Evolutionary conservation across 768 basidiomycete genomes (phyloP).

Genomic region (Mrakia gelida): DNA sequence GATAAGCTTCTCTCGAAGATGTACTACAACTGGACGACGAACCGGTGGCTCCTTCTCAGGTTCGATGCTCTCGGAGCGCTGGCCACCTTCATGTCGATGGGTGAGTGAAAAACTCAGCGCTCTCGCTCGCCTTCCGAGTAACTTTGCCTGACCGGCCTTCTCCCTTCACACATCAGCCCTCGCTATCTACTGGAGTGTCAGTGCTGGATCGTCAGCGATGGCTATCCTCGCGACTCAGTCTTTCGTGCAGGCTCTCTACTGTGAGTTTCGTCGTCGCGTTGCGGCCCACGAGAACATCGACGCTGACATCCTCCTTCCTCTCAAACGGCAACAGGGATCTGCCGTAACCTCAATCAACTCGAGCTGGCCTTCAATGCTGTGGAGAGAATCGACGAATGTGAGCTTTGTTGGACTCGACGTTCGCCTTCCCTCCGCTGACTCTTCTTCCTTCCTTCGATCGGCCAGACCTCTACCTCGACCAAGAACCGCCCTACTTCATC

Average conservation of each 20-base stretch:
- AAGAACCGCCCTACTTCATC: conserved; percentile 63
- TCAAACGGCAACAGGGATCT: conserved; percentile 17
- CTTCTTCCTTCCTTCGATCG: neutral
- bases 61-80: conserved; percentile 55
- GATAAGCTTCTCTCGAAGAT: conserved; percentile 23
- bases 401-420: neutral
- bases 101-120: neutral
- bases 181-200: conserved; percentile 57
- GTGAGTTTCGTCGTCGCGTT: neutral
- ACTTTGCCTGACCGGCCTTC: neutral
- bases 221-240: conserved; percentile 61
- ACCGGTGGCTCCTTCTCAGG: neutral
- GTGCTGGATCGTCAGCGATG: conserved; percentile 61
- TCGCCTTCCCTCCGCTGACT: neutral
- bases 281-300: no score
- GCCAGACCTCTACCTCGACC: conserved; percentile 55
- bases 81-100: conserved; percentile 60
- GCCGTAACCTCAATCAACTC: conserved; percentile 51
- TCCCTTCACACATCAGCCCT: conserved; percentile 49
- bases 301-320: no score
- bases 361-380: conserved; percentile 72
- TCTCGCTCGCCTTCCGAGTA: no score
- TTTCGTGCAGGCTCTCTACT: conserved; percentile 6
- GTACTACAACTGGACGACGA: conserved; percentile 22
- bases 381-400: conserved; percentile 63